phyloP scores from a whole-genome alignment of 1,284 basidiomycete genomes.

The Apiotrichum mycotoxinovorans region DNA sequence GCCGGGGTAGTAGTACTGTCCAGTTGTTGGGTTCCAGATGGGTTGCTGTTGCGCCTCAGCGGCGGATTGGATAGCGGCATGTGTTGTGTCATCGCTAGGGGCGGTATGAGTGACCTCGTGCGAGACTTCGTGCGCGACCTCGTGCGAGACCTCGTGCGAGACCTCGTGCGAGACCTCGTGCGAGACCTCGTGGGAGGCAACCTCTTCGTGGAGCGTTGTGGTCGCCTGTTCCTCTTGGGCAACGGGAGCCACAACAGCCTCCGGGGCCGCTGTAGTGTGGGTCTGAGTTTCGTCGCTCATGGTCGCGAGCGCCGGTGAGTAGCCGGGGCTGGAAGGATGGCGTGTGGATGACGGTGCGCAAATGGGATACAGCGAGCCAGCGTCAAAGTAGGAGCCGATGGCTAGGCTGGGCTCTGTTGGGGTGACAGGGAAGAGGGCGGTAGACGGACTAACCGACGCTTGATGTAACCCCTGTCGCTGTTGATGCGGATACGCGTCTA shows the following conservation, averaged over 20 bases:
- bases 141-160: too few relatives aligned
- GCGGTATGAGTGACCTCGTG: background rate
- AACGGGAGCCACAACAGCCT: background rate
- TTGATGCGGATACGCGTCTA: background rate
- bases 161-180: too few relatives aligned
- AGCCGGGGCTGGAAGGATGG: background rate
- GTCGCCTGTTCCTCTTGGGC: background rate
- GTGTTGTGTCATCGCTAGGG: background rate
- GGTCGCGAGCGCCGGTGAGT: background rate
- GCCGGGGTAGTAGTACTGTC: constrained; percentile 3
- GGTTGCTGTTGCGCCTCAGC: constrained; percentile 1
- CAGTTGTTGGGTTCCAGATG: background rate
- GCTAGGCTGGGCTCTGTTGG: background rate
- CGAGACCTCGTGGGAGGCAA: too few relatives aligned
- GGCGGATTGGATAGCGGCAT: background rate
- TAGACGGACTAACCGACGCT: background rate
- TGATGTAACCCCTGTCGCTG: background rate
- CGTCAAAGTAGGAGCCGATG: background rate
- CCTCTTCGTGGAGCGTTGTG: background rate
- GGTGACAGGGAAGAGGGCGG: background rate
- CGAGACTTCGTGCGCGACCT: too few relatives aligned
- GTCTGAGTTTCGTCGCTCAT: background rate
- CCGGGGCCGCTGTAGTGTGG: background rate
- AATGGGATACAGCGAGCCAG: background rate
- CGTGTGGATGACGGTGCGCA: background rate